Percentiles rank a stretch among this genome's conserved stretches.
Conservation (phyloP, 768 basidiomycete species). For the Guyanaporus albipodus region DNA sequence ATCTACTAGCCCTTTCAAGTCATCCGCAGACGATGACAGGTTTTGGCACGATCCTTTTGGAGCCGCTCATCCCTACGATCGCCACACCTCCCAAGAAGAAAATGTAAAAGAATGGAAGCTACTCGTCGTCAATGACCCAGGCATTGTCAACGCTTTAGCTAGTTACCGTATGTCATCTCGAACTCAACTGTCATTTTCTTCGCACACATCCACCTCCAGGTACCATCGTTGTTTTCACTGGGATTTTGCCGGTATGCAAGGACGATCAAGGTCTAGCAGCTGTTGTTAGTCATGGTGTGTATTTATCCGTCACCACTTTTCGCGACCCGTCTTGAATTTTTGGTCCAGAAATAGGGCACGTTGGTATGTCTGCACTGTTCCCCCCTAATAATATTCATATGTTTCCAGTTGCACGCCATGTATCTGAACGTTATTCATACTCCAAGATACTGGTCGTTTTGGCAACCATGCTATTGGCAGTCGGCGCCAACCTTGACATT, state of each 20-base stretch:
- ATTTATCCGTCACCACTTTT: not conserved
- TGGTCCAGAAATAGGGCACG: conserved; percentile 71
- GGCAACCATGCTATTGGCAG: conserved; percentile 39
- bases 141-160: conserved; percentile 75
- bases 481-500: conserved; percentile 55
- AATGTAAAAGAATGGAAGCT: conserved; percentile 55
- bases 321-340: not conserved
- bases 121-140: conserved; percentile 70
- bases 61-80: conserved; percentile 1
- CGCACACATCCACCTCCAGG: conserved; percentile 34
- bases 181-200: not conserved
- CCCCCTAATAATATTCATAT: not conserved
- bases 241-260: conserved; percentile 72
- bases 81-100: conserved; percentile 11
- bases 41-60: conserved; percentile 22
- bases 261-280: conserved; percentile 83
- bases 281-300: conserved; percentile 75
- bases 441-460: conserved; percentile 40
- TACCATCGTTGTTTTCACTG: conserved; percentile 83
- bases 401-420: conserved; percentile 52
- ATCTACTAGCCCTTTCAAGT: conserved; percentile 7
- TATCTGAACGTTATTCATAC: conserved; percentile 45
- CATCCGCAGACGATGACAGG: conserved; percentile 10
- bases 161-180: conserved; percentile 47
- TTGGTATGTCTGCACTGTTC: conserved; percentile 37